Evolutionary conservation across 2,329 filamentous ascomycete genomes (phyloP).

Genomic region (Cercospora sojina): DNA sequence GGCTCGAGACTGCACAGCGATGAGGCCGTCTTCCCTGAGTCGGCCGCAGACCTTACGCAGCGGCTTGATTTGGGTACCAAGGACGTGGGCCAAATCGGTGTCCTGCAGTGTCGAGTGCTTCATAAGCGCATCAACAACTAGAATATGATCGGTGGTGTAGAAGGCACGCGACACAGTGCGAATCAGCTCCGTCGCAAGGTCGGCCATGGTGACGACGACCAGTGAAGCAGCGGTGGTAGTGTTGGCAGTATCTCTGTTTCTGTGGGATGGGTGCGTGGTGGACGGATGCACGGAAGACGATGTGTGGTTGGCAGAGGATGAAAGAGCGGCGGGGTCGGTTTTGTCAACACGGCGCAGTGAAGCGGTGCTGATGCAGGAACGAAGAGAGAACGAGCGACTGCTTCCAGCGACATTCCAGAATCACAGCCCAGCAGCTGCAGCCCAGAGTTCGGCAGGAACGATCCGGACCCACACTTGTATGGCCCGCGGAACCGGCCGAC

Average conservation of each 20-base stretch:
- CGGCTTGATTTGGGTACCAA: slow-evolving; percentile 61
- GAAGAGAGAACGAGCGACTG: slow-evolving; percentile 12
- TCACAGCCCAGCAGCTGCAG: neutral
- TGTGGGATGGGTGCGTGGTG: neutral
- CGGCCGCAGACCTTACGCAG: slow-evolving; percentile 85
- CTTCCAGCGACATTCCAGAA: slow-evolving; percentile 5
- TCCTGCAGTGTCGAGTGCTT: slow-evolving; percentile 74
- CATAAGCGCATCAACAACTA: slow-evolving; percentile 77
- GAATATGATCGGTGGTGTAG: slow-evolving; percentile 79
- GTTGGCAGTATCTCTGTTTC: neutral
- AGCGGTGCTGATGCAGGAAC: slow-evolving; percentile 32
- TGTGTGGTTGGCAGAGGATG: neutral
- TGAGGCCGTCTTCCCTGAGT: slow-evolving; percentile 80
- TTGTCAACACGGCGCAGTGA: slow-evolving; percentile 30
- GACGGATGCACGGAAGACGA: neutral
- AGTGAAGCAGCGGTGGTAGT: neutral
- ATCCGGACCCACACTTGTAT: neutral
- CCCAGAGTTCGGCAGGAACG: neutral
- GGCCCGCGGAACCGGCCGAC: neutral
- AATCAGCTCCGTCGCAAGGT: slow-evolving; percentile 74
- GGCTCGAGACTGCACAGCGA: slow-evolving; percentile 66
- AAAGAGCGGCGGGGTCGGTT: slow-evolving; percentile 2
- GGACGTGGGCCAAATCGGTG: slow-evolving; percentile 62
- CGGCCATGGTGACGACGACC: slow-evolving; percentile 42
- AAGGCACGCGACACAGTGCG: slow-evolving; percentile 84